These are phyloP conservation scores for Mycena kentingensis DNA, from an alignment of 768 basidiomycete species.

Conservation along the genomic window DNA sequence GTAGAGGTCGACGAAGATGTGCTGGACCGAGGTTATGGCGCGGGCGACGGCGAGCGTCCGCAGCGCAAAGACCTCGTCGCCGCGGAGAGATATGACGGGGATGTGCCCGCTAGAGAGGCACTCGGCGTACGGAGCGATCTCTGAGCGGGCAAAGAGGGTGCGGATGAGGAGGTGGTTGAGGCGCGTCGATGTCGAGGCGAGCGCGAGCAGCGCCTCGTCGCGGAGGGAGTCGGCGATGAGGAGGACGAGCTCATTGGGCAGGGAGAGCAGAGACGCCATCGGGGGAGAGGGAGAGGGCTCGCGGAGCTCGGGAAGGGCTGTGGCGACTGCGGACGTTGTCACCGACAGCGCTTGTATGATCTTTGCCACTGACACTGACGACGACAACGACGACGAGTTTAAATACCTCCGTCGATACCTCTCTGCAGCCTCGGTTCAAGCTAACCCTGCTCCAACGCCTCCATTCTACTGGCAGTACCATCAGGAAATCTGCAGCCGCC, in stretches of 20 bases:
- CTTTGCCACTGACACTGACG: too few relatives aligned
- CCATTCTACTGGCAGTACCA: too few relatives aligned
- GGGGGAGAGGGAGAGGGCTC: too few relatives aligned
- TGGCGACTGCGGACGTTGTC: too few relatives aligned
- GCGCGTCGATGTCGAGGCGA: conserved; percentile 4
- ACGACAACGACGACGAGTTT: too few relatives aligned
- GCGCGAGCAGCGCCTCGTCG: conserved; percentile 2
- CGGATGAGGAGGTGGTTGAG: conserved; percentile 1
- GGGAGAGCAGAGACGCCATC: conserved; percentile 5
- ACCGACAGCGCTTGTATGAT: too few relatives aligned
- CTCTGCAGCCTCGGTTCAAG: too few relatives aligned
- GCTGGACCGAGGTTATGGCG: neutral
- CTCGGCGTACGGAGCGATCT: neutral
- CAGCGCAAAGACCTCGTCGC: neutral
- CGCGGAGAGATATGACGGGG: neutral
- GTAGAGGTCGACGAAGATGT: neutral
- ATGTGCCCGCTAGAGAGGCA: neutral
- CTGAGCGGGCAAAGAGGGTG: neutral
- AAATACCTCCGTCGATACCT: too few relatives aligned
- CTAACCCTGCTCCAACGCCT: too few relatives aligned
- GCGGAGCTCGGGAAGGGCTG: too few relatives aligned
- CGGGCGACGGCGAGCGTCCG: neutral
- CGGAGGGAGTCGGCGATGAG: conserved; percentile 2
- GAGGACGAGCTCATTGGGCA: conserved; percentile 15
- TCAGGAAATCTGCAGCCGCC: neutral